Conservation (phyloP, 108 stramenopile species). For the Stephanodiscus minutulus region DNA sequence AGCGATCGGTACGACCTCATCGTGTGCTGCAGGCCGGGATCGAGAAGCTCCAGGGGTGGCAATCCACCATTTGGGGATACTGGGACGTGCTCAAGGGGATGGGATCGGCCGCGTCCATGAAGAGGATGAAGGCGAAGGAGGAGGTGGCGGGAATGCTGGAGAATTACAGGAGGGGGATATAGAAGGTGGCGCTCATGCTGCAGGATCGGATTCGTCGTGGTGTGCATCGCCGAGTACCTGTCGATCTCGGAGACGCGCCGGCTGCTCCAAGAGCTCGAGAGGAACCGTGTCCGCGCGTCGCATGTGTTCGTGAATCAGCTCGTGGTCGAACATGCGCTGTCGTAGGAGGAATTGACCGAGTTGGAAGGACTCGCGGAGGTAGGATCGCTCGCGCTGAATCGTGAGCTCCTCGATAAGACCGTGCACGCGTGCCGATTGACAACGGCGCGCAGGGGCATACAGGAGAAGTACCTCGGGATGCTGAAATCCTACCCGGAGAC, state of each 20-base stretch:
- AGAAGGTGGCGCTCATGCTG: slow-evolving; percentile 69
- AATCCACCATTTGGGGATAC: slow-evolving; percentile 63
- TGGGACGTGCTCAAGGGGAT: slow-evolving; percentile 62
- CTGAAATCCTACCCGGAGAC: slow-evolving; percentile 41
- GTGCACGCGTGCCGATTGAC: slow-evolving; percentile 51
- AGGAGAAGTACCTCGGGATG: slow-evolving; percentile 34
- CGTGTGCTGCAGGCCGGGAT: slow-evolving; percentile 75
- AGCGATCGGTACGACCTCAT: slow-evolving; percentile 60
- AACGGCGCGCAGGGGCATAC: slow-evolving; percentile 39
- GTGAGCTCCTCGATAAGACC: slow-evolving; percentile 31
- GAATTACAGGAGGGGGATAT: slow-evolving; percentile 45
- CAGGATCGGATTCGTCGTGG: slow-evolving; percentile 75
- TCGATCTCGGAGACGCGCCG: slow-evolving; percentile 76
- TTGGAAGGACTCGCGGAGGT: slow-evolving; percentile 51
- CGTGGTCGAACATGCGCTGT: slow-evolving; percentile 39
- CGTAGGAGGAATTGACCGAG: slow-evolving; percentile 28
- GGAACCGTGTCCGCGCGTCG: slow-evolving; percentile 67
- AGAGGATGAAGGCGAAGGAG: slow-evolving; percentile 27
- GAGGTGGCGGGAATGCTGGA: slow-evolving; percentile 37
- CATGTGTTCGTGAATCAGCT: slow-evolving; percentile 82
- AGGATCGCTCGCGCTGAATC: slow-evolving; percentile 34
- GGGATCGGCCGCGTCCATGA: slow-evolving; percentile 44
- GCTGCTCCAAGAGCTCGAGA: slow-evolving; percentile 74
- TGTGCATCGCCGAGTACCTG: slow-evolving; percentile 81
- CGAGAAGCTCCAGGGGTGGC: slow-evolving; percentile 66